Conservation (phyloP, 306 rosid genomes). For the Sicyos baderoa region DNA sequence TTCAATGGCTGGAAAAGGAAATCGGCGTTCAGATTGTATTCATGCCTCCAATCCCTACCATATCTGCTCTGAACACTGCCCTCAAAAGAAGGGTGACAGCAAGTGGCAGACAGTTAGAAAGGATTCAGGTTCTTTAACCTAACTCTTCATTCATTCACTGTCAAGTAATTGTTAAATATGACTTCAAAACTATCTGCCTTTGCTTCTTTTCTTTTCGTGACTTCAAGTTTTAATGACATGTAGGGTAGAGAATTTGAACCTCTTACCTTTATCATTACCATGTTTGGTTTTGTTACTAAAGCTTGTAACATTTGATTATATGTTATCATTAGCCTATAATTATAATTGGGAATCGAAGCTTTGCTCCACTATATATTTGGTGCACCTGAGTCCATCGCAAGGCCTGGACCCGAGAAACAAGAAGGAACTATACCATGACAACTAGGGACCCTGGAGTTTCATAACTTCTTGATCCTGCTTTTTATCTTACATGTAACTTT, state of each 20-base stretch:
- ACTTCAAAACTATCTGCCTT: background rate
- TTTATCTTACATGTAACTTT: background rate
- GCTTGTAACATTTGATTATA: background rate
- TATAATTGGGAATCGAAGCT: too few relatives aligned
- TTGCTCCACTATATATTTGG: too few relatives aligned
- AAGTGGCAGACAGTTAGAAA: constrained; percentile 31
- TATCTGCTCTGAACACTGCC: constrained; percentile 76
- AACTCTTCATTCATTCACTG: background rate
- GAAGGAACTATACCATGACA: too few relatives aligned
- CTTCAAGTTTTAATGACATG: too few relatives aligned
- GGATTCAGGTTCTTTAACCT: constrained; percentile 11
- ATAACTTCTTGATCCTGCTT: background rate
- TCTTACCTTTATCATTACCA: too few relatives aligned
- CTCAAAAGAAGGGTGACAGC: constrained; percentile 55
- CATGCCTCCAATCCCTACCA: constrained; percentile 74
- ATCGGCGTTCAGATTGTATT: constrained; percentile 72
- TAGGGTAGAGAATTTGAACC: too few relatives aligned
- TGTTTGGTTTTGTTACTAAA: background rate
- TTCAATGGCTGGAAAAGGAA: constrained; percentile 61
- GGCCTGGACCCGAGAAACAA: too few relatives aligned
- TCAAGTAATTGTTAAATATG: background rate
- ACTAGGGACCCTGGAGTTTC: background rate
- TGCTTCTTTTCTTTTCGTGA: background rate
- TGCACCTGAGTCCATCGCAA: too few relatives aligned
- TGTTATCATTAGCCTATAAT: background rate